These are phyloP conservation scores for Xylaria sp. DNA, from an alignment of 2,329 filamentous ascomycete species.

Conservation along the genomic window DNA sequence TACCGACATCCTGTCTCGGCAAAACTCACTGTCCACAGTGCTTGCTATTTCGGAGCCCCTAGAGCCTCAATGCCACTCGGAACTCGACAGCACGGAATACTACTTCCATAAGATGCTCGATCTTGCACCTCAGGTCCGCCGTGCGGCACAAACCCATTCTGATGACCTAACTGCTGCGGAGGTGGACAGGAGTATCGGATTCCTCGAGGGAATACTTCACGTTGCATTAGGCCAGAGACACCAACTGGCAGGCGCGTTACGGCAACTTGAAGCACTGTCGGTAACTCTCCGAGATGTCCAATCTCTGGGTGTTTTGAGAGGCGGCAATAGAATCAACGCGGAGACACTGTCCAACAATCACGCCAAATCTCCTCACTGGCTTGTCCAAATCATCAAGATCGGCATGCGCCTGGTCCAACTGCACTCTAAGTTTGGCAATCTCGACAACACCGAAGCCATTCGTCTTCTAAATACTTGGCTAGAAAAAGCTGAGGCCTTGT, in stretches of 20 bases:
- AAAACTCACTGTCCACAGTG: conserved; percentile 70
- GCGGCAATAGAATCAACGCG: conserved; percentile 25
- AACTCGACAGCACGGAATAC: conserved; percentile 59
- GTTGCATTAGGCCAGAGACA: conserved; percentile 63
- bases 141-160: conserved; percentile 72
- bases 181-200: conserved; percentile 75
- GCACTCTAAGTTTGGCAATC: conserved; percentile 66
- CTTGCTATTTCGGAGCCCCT: conserved; percentile 61
- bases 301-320: conserved; percentile 36
- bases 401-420: conserved; percentile 64
- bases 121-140: conserved; percentile 68
- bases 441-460: conserved; percentile 49
- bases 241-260: conserved; percentile 46
- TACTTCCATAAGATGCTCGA: conserved; percentile 82
- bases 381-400: conserved; percentile 69
- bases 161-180: conserved; percentile 84
- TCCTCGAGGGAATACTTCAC: conserved; percentile 82
- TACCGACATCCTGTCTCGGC: conserved; percentile 70
- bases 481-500: conserved; percentile 49
- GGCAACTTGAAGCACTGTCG: conserved; percentile 44
- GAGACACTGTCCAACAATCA: conserved; percentile 28
- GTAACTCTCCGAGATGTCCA: conserved; percentile 41
- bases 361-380: conserved; percentile 54
- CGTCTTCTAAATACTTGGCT: conserved; percentile 54
- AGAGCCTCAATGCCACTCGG: conserved; percentile 32